Conservation (phyloP, 768 basidiomycete species). For the Termitomyces titanicus region DNA sequence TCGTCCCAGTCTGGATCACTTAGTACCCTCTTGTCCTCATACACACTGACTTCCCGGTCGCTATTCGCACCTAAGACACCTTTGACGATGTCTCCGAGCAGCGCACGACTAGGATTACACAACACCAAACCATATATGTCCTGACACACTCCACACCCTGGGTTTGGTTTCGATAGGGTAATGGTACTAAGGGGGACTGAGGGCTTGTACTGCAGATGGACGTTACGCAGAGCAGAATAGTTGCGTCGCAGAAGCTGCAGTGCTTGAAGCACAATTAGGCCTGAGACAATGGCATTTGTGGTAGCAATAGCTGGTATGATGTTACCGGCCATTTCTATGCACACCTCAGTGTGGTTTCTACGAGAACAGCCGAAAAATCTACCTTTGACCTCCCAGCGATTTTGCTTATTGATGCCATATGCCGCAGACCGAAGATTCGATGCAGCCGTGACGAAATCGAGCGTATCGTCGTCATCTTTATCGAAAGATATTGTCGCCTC, state of each 20-base stretch:
- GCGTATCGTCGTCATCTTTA: conserved; percentile 96
- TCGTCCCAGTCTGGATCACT: conserved; percentile 95
- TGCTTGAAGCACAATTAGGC: conserved; percentile 91
- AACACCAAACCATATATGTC: conserved; percentile 75
- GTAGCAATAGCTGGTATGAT: conserved; percentile 99
- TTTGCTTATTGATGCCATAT: conserved; percentile 86
- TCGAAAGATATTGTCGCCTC: conserved; percentile 84
- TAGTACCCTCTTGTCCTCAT: conserved; percentile 82
- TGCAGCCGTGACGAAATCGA: conserved; percentile 95
- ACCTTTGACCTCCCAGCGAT: conserved; percentile 98
- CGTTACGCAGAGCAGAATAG: conserved; percentile 60
- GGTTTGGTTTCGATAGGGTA: conserved; percentile 65
- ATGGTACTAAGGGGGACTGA: conserved; percentile 74
- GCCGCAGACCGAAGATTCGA: conserved; percentile 90
- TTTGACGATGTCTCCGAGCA: conserved; percentile 69
- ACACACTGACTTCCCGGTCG: conserved; percentile 68
- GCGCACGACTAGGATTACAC: conserved; percentile 69
- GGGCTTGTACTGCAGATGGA: conserved; percentile 78
- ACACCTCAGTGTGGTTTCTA: background rate
- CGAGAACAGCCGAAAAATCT: conserved; percentile 3
- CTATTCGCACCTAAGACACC: conserved; percentile 58
- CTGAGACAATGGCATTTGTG: conserved; percentile 96
- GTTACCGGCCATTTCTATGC: conserved; percentile 95
- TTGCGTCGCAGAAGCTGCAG: conserved; percentile 75
- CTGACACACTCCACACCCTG: conserved; percentile 79